A percentile compares a stretch with the other conserved stretches of the same genome.
Evolutionary conservation across 2,329 filamentous ascomycete genomes (phyloP).

Genomic region (Calonectria crousiana): DNA sequence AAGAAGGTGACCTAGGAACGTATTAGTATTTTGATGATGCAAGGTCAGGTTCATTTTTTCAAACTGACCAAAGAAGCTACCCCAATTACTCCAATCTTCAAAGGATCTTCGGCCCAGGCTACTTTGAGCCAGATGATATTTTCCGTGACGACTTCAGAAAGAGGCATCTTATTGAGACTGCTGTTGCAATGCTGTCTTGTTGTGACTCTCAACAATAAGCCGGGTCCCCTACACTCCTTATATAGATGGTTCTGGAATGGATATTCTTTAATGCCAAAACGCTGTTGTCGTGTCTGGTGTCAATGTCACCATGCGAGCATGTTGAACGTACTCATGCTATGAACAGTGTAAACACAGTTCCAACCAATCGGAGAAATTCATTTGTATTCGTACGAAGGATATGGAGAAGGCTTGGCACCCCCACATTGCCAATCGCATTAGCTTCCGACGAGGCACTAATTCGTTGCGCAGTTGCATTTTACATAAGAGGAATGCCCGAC

Average conservation of each 20-base stretch:
- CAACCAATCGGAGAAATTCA: background rate
- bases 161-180: background rate
- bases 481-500: background rate
- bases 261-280: background rate
- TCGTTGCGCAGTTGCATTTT: background rate
- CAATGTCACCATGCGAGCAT: background rate
- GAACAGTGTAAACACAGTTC: background rate
- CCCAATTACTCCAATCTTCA: background rate
- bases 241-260: background rate
- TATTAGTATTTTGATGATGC: background rate
- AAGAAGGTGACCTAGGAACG: background rate
- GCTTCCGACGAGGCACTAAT: background rate
- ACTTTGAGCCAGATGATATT: background rate
- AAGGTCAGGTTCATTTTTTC: background rate
- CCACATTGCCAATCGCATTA: background rate
- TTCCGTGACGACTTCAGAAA: background rate
- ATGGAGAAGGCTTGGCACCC: background rate
- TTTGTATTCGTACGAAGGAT: background rate
- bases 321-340: background rate
- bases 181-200: background rate
- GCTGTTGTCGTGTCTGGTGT: background rate
- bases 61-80: background rate
- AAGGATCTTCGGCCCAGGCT: background rate
- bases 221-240: background rate
- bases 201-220: background rate